A percentile compares a stretch with the other conserved stretches of the same genome.
Conservation (phyloP, 306 rosid genomes). For the Gynostemma pentaphyllum region DNA sequence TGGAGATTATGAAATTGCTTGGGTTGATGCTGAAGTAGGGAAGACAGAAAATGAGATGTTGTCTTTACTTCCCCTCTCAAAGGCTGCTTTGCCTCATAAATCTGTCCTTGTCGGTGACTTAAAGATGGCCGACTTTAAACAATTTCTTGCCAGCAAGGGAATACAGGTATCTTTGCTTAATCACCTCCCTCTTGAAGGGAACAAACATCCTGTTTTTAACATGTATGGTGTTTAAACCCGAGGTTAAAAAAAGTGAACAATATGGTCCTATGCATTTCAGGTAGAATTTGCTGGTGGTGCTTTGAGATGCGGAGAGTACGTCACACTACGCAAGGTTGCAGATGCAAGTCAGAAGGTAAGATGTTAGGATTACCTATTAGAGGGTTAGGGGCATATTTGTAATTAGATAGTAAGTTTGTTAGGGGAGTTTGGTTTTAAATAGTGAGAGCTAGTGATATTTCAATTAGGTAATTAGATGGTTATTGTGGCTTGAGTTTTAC, state of each 20-base stretch:
- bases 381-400: no score
- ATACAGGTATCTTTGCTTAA: conserved; percentile 48
- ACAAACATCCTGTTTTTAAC: neutral
- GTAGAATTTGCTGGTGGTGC: conserved; percentile 85
- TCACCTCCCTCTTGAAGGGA: neutral
- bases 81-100: conserved; percentile 55
- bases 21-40: conserved; percentile 84
- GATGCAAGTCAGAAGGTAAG: conserved; percentile 82
- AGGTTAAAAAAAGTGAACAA: neutral
- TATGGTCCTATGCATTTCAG: conserved; percentile 19
- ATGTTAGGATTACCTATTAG: neutral
- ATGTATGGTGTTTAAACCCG: neutral
- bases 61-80: conserved; percentile 60
- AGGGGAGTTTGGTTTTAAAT: no score
- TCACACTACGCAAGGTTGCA: conserved; percentile 82
- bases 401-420: no score
- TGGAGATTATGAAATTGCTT: conserved; percentile 84
- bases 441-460: no score
- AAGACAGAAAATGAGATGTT: conserved; percentile 51
- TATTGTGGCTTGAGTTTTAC: no score
- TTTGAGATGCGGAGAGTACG: conserved; percentile 84
- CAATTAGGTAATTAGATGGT: no score
- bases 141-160: conserved; percentile 81
- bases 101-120: conserved; percentile 89
- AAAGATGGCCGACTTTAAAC: conserved; percentile 88